A percentile compares a stretch with the other conserved stretches of the same genome.
These are phyloP conservation scores for Trematosphaeria pertusa DNA, from an alignment of 2,329 filamentous ascomycete genomes.

Conservation along the genomic window DNA sequence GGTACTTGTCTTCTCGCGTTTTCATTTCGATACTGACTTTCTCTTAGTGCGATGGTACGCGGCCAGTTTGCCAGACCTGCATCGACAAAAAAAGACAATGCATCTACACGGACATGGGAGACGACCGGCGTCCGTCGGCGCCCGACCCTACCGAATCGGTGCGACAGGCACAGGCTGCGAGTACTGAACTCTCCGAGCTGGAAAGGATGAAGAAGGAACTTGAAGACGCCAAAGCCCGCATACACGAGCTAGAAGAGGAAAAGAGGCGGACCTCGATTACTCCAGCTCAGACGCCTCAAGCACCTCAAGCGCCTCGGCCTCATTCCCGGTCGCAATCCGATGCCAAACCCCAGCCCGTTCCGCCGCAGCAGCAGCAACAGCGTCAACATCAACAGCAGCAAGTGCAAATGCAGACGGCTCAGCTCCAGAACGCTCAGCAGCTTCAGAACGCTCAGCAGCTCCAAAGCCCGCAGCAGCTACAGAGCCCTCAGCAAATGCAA, in stretches of 20 bases:
- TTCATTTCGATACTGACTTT: constrained; percentile 23
- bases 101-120: constrained; percentile 35
- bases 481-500: constrained; percentile 13
- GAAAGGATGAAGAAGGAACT: constrained; percentile 45
- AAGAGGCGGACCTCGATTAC: constrained; percentile 35
- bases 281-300: constrained; percentile 29
- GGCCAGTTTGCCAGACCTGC: constrained; percentile 45
- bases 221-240: constrained; percentile 46
- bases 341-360: constrained; percentile 16
- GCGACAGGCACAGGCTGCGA: constrained; percentile 25
- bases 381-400: constrained; percentile 18
- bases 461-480: constrained; percentile 17
- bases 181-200: constrained; percentile 34
- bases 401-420: constrained; percentile 17
- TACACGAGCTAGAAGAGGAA: constrained; percentile 41
- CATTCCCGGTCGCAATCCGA: constrained; percentile 18
- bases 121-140: constrained; percentile 26
- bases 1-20: too few species aligned
- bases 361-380: constrained; percentile 16
- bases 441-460: constrained; percentile 9
- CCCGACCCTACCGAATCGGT: constrained; percentile 18
- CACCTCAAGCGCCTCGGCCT: constrained; percentile 15
- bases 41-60: constrained; percentile 41
- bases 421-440: constrained; percentile 17
- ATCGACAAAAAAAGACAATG: constrained; percentile 44